Percentiles rank a stretch among this genome's conserved stretches.
These are phyloP conservation scores for Suhomyces bokatorum DNA, from an alignment of 1,139 yeast genomes.

Conservation along the genomic window DNA sequence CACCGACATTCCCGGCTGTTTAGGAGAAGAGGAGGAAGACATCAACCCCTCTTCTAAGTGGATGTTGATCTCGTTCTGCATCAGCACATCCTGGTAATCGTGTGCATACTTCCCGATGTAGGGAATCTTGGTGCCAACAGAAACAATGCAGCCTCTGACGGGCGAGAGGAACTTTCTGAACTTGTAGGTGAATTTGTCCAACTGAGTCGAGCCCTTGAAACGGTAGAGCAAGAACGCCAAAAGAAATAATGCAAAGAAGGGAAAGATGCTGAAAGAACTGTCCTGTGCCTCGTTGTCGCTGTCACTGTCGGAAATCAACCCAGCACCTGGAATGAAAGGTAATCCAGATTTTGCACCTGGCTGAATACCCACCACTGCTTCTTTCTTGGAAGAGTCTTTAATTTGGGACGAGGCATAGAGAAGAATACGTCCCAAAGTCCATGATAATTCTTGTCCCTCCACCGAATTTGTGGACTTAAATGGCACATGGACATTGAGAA, in stretches of 20 bases:
- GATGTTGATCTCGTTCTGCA: slow-evolving; percentile 24
- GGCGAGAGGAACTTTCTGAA: slow-evolving; percentile 20
- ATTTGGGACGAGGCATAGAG: slow-evolving; percentile 60
- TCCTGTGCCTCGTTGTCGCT: slow-evolving; percentile 20
- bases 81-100: slow-evolving; percentile 5
- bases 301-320: slow-evolving; percentile 24
- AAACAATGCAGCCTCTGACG: neutral
- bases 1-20: slow-evolving; percentile 18
- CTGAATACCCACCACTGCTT: slow-evolving; percentile 46
- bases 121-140: slow-evolving; percentile 6
- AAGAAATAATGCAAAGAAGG: slow-evolving; percentile 22
- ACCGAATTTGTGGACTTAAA: slow-evolving; percentile 62
- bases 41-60: slow-evolving; percentile 37
- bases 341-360: slow-evolving; percentile 53
- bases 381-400: slow-evolving; percentile 20
- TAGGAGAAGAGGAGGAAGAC: slow-evolving; percentile 20
- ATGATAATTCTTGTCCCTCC: slow-evolving; percentile 60
- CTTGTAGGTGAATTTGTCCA: slow-evolving; percentile 18
- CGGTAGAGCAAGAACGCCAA: slow-evolving; percentile 23
- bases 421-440: slow-evolving; percentile 66
- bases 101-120: slow-evolving; percentile 5
- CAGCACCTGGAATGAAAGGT: slow-evolving; percentile 40
- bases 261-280: slow-evolving; percentile 17
- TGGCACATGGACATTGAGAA: slow-evolving; percentile 47
- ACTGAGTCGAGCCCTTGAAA: slow-evolving; percentile 18